Percentiles rank a stretch among this genome's conserved stretches.
Conservation (phyloP, 2,329 filamentous ascomycete genomes). For the Emmonsia crescens region DNA sequence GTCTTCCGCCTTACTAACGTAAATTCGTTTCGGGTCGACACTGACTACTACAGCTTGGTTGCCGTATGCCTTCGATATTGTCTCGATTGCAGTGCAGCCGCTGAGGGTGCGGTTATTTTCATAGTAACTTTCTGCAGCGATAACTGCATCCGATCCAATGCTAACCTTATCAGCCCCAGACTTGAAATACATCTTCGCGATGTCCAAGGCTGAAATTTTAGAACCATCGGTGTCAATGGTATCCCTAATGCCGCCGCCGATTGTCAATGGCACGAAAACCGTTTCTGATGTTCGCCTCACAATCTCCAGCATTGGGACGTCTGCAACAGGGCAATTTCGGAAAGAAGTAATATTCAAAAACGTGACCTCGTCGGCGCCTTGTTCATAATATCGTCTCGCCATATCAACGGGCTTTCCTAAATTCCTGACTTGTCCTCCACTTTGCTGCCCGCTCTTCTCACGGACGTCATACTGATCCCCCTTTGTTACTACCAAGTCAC, state of each 20-base stretch:
- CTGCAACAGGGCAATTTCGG: constrained; percentile 83
- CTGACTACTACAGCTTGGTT: constrained; percentile 95
- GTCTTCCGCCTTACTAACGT: constrained; percentile 57
- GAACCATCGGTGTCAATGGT: constrained; percentile 81
- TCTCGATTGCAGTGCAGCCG: constrained; percentile 86
- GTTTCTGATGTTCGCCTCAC: constrained; percentile 74
- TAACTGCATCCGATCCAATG: constrained; percentile 89
- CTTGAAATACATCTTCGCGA: constrained; percentile 95
- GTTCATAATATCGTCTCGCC: constrained; percentile 86
- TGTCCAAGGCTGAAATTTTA: constrained; percentile 76
- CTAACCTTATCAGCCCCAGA: constrained; percentile 95
- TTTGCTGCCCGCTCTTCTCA: constrained; percentile 59
- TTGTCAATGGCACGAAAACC: constrained; percentile 90
- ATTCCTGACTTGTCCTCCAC: constrained; percentile 62
- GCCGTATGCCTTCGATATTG: constrained; percentile 86
- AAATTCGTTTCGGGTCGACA: constrained; percentile 86
- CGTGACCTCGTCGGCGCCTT: constrained; percentile 91
- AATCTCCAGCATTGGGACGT: constrained; percentile 93
- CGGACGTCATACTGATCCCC: constrained; percentile 98
- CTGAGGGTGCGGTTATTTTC: constrained; percentile 55
- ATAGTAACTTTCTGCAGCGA: constrained; percentile 86
- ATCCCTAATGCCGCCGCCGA: constrained; percentile 91
- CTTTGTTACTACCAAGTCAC: constrained; percentile 94
- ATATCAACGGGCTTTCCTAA: constrained; percentile 94
- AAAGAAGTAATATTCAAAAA: constrained; percentile 99